Base-by-base conservation (phyloP, 2,329 filamentous ascomycete species). In the Cladophialophora exuberans region DNA sequence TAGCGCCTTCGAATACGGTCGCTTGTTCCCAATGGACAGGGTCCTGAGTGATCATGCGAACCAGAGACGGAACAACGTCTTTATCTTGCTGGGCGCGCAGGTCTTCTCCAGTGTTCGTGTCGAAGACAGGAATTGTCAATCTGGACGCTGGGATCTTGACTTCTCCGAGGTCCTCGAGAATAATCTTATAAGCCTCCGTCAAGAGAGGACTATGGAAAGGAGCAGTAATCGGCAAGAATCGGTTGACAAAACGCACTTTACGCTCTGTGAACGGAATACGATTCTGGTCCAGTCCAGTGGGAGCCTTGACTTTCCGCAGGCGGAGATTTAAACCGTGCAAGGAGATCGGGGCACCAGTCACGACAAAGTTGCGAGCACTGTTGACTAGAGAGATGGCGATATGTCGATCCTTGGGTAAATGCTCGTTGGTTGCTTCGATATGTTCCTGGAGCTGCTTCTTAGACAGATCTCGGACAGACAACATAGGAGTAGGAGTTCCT, bases 121-220 rank as follows among this genome's bases (percentile, higher is more conserved):
- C 86, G 68, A 85, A 97, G 44, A 99, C 89, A 1, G 94, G 84
- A 52, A 97, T 93, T 28, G 82, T 88, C 15, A 99, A 81, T 30
- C 83, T 82, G 52, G 83, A 82, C 52, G 85, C 83, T 51, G 89
- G 82, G 52, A 97, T 93, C 50, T 81, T 77, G 62, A 97, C 79
- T 63, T 92, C 83, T 72, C 90, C 90, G 59, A 99, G 80, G 69
- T 99, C 95, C 65, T 93, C 86, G 52, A 92, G 83, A 59, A 99
- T 90, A 65, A 91, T 81, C 57, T 86, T 82, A 22, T 89, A 90
- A 1, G 94, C 93, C 63, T 91, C 86, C 20, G 82, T 79, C 13
- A 99, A 84, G 70, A 97, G 97, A 58, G 90, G 87, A 81, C 94
- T 99, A 80, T 99, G 94, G 82, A 99, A 99, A 3, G 94, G 95